Evolutionary conservation across 1,284 basidiomycete genomes (phyloP).

Genomic region (Xerocomus alliaceus): DNA sequence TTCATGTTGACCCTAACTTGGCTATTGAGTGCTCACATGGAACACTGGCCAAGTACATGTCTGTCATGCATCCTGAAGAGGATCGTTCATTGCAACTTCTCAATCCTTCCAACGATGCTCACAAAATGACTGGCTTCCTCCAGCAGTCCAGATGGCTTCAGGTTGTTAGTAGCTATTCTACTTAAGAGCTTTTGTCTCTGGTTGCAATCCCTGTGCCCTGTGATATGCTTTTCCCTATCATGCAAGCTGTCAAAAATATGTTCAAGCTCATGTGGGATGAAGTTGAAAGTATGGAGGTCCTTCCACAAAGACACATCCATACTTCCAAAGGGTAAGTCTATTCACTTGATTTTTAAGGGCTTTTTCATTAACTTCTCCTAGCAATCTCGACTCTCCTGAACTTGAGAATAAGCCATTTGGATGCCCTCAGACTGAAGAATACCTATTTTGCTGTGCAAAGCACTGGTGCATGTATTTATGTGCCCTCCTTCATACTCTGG

Average conservation of each 20-base stretch:
- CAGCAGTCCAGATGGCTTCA: background rate
- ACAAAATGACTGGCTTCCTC: background rate
- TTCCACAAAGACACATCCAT: background rate
- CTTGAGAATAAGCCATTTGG: constrained; percentile 4
- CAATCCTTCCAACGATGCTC: background rate
- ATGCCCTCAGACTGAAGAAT: background rate
- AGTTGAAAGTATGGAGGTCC: background rate
- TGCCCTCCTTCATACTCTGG: background rate
- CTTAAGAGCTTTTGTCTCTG: background rate
- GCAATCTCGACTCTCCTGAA: background rate
- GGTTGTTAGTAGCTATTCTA: background rate
- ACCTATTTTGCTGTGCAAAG: background rate
- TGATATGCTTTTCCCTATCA: background rate
- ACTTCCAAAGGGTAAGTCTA: constrained; percentile 3
- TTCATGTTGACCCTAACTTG: background rate
- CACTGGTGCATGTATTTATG: constrained; percentile 5
- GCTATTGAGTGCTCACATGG: background rate
- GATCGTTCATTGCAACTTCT: background rate
- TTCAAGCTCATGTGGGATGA: background rate
- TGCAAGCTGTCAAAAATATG: background rate
- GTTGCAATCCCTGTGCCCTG: background rate
- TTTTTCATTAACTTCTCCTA: background rate
- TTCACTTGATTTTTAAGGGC: background rate
- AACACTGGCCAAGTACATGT: background rate
- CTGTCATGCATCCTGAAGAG: background rate